A percentile compares a stretch with the other conserved stretches of the same genome.
Evolutionary conservation across 169 alveolate genomes (phyloP).

Genomic region (Plasmodium yoelii): DNA sequence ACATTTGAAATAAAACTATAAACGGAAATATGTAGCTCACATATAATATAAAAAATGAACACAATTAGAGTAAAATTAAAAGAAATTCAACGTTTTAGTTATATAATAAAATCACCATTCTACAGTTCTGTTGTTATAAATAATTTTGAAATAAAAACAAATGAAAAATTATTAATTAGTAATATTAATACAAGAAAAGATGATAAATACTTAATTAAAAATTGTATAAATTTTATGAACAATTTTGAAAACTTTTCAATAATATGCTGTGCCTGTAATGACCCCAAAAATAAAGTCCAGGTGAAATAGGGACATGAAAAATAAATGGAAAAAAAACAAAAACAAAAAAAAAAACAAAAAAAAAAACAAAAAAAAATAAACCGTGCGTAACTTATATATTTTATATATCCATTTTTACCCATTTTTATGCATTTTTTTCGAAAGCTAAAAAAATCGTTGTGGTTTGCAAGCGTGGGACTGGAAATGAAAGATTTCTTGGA

Average conservation of each 20-base stretch:
- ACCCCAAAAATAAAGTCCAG: constrained; percentile 70
- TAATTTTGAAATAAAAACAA: constrained; percentile 27
- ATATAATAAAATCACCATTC: constrained; percentile 4
- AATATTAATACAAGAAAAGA: constrained; percentile 15
- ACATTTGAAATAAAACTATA: no score
- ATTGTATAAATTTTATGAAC: constrained; percentile 26
- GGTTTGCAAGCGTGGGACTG: constrained; percentile 72
- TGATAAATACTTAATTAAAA: constrained; percentile 15
- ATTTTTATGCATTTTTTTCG: neutral
- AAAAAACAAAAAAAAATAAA: neutral
- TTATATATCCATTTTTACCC: neutral
- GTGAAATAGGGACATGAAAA: neutral
- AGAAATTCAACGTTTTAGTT: neutral
- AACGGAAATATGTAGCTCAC: no score
- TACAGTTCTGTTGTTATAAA: constrained; percentile 34
- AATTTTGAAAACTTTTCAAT: constrained; percentile 52
- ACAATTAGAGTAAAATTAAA: neutral
- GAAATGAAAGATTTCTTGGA: constrained; percentile 39
- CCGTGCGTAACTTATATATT: neutral
- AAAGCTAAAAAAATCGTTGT: constrained; percentile 50
- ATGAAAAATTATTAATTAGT: constrained; percentile 25
- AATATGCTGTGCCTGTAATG: constrained; percentile 63
- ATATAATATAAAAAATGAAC: constrained; percentile 8
- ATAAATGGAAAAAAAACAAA: neutral
- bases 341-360: neutral